Conservation (phyloP, 495 filamentous ascomycete species). For the Xylaria longipes region DNA sequence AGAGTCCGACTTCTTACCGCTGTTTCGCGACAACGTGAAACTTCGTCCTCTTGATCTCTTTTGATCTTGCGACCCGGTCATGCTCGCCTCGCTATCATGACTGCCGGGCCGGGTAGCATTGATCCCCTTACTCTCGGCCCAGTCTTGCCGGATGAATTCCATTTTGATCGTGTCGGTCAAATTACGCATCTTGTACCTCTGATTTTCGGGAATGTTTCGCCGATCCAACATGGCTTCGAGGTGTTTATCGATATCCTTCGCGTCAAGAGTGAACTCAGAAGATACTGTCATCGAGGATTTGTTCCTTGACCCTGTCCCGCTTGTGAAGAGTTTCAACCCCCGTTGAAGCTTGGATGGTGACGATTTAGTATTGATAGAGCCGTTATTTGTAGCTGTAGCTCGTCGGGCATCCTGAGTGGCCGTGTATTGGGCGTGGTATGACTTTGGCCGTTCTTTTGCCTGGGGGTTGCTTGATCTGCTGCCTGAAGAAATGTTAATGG, state of each 20-base stretch:
- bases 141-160: slow-evolving; percentile 91
- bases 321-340: slow-evolving; percentile 45
- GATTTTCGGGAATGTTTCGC: slow-evolving; percentile 89
- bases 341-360: slow-evolving; percentile 41
- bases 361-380: slow-evolving; percentile 37
- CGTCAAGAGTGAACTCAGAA: slow-evolving; percentile 41
- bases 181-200: slow-evolving; percentile 90
- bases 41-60: slow-evolving; percentile 76
- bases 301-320: slow-evolving; percentile 48
- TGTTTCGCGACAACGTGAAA: slow-evolving; percentile 72
- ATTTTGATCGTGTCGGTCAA: slow-evolving; percentile 89
- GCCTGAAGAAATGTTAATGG: slow-evolving; percentile 25
- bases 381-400: slow-evolving; percentile 48
- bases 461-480: slow-evolving; percentile 20
- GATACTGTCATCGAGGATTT: slow-evolving; percentile 38
- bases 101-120: slow-evolving; percentile 42
- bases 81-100: slow-evolving; percentile 42
- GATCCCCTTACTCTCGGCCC: slow-evolving; percentile 64
- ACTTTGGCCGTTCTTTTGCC: slow-evolving; percentile 38
- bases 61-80: slow-evolving; percentile 38
- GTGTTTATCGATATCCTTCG: slow-evolving; percentile 58
- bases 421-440: slow-evolving; percentile 37
- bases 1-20: slow-evolving; percentile 46
- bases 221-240: slow-evolving; percentile 78
- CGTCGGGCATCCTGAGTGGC: slow-evolving; percentile 51